Base-by-base conservation (phyloP, 129 eudicot genomes). In the Pittosporum tobira region DNA sequence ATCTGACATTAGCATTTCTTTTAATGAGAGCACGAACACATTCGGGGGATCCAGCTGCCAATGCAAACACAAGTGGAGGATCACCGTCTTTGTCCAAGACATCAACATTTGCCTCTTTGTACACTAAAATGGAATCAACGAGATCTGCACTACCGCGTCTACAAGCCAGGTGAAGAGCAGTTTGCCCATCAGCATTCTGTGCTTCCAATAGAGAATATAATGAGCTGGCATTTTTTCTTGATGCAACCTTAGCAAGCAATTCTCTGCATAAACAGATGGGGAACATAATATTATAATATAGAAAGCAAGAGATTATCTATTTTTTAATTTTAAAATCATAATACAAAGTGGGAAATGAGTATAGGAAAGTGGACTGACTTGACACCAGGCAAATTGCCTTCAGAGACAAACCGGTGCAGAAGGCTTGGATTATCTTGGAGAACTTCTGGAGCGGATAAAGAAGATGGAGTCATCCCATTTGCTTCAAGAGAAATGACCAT, bases 41-140 rank as follows among this genome's bases (percentile, higher is more conserved):
- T 73, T 91, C 99, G 15, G 99, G 94, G 38, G 99, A 91, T 65
- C 99, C 99, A 62, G 99, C 90, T 52, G 96, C 99, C 77, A 91
- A 82, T 63, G 96, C 96, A 63, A 91, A 91, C 15, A 91, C 99
- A 62, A 91, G 91, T 20, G 99, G 96, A n/a, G 99, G 99, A 48
- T 91, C 99, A 52, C 99, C 94, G 50, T 91, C 99, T 72, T 84
- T 91, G 68, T 91, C 99, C 66, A 87, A 84, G 37, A 87, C 94
- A 65, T 91, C 96, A 43, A 91, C 99, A 38, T 87, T 70, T 46
- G 99, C 96, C 51, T 87, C 94, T 43, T 73, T 63, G 67, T 73
- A 87, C 63, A 55, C 84, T 80, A 91, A 75, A 57, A 91, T 81
- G 48, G 88, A 81, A 64, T 91, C 85, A 57, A 91, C 95, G 38